Percentiles rank a stretch among this genome's conserved stretches.
These are phyloP conservation scores for Pestalotiopsis sp. DNA, from an alignment of 2,329 filamentous ascomycete genomes.

Conservation along the genomic window DNA sequence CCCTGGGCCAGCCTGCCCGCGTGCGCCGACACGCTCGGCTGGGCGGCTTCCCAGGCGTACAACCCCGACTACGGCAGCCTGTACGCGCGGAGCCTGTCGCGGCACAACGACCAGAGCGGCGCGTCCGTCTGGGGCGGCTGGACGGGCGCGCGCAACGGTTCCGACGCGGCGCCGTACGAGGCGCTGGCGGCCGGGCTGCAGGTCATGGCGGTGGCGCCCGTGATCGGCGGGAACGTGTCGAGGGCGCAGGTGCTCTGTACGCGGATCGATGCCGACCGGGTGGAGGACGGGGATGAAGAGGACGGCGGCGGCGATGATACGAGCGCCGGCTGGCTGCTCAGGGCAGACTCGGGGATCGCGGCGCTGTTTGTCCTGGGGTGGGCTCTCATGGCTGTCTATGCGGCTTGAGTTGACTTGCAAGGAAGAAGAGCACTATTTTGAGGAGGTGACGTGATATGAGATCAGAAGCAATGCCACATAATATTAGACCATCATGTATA, in stretches of 20 bases:
- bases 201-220: background rate
- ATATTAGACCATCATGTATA: background rate
- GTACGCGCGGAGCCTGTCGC: background rate
- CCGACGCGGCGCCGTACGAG: background rate
- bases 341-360: background rate
- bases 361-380: background rate
- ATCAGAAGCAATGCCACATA: background rate
- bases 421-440: too few species aligned
- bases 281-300: background rate
- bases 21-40: background rate
- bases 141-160: background rate
- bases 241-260: background rate
- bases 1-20: background rate
- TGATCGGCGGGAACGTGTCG: background rate
- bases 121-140: background rate
- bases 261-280: background rate
- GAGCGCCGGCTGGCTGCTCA: background rate
- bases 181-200: background rate
- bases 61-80: background rate
- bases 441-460: too few species aligned
- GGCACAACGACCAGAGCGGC: background rate
- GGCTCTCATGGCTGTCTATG: background rate
- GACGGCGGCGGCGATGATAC: background rate
- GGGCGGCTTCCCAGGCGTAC: background rate
- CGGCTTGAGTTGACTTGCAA: background rate